A percentile compares a stretch with the other conserved stretches of the same genome.
phyloP scores from a whole-genome alignment of 805 yeast species.

The Sugiyamaella floridensis region DNA sequence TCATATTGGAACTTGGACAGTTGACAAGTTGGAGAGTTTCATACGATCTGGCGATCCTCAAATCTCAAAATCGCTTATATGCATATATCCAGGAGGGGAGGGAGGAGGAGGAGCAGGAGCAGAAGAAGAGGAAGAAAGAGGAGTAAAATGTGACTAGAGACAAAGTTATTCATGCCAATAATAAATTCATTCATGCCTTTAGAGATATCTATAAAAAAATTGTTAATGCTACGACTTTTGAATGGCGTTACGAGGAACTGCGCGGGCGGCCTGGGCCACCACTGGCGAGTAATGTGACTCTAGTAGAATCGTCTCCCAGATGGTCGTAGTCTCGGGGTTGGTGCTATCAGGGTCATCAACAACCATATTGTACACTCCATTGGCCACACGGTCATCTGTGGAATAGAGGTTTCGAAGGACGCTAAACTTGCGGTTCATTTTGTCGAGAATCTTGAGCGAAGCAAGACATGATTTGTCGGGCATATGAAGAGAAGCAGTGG shows the following conservation, averaged over 20 bases:
- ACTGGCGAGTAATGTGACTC: conserved; percentile 78
- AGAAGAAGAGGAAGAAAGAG: too few relatives aligned
- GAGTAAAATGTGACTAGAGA: not conserved
- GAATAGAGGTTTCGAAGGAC: conserved; percentile 69
- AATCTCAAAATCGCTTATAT: not conserved
- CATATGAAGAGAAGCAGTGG: conserved; percentile 57
- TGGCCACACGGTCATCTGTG: conserved; percentile 81
- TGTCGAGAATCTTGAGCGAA: conserved; percentile 66
- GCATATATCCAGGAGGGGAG: not conserved
- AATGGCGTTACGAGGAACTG: not conserved
- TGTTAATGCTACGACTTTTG: not conserved
- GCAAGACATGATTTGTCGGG: conserved; percentile 89
- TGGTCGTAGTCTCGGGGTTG: conserved; percentile 80
- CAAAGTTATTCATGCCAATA: not conserved
- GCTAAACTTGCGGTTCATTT: conserved; percentile 63
- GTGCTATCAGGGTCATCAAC: conserved; percentile 62
- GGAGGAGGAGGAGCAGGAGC: too few relatives aligned
- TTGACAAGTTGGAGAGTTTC: not conserved
- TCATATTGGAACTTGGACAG: not conserved
- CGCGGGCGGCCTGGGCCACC: conserved; percentile 56
- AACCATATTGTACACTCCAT: conserved; percentile 67
- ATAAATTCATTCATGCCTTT: not conserved
- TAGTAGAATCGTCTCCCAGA: conserved; percentile 81
- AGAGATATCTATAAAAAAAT: not conserved
- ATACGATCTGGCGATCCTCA: not conserved